Evolutionary conservation across 495 filamentous ascomycete species (phyloP).

Genomic region (Tetracladium marchalianum): DNA sequence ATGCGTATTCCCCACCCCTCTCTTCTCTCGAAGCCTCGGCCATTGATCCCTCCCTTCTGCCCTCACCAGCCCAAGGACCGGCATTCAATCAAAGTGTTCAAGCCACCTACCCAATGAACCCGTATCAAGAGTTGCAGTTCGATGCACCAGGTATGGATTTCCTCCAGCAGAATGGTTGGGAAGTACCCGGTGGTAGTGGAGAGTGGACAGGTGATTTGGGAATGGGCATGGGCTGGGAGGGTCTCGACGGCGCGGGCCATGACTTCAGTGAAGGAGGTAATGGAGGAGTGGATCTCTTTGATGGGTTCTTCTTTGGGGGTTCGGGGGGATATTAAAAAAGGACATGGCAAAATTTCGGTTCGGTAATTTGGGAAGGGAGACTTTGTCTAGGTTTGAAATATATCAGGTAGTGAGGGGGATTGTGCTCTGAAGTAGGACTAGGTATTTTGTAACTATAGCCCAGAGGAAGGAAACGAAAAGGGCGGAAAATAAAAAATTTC

Average conservation of each 20-base stretch:
- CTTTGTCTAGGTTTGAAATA: no score
- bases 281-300: conserved; percentile 71
- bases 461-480: no score
- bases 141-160: conserved; percentile 15
- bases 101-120: neutral
- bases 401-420: no score
- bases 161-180: conserved; percentile 12
- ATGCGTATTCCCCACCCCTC: conserved; percentile 15
- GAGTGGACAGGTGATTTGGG: conserved; percentile 38
- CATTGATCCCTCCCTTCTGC: conserved; percentile 36
- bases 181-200: conserved; percentile 20
- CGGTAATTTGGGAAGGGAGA: no score
- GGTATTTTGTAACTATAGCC: no score
- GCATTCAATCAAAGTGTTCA: conserved; percentile 14
- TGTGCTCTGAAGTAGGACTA: no score
- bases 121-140: conserved; percentile 14
- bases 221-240: conserved; percentile 59
- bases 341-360: no score
- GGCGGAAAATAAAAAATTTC: no score
- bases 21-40: conserved; percentile 29
- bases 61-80: conserved; percentile 26
- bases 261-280: conserved; percentile 72
- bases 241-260: conserved; percentile 44
- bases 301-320: conserved; percentile 85
- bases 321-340: conserved; percentile 4